A percentile compares a stretch with the other conserved stretches of the same genome.
These are phyloP conservation scores for Benincasa hispida DNA, from an alignment of 306 rosid genomes.

Conservation along the genomic window DNA sequence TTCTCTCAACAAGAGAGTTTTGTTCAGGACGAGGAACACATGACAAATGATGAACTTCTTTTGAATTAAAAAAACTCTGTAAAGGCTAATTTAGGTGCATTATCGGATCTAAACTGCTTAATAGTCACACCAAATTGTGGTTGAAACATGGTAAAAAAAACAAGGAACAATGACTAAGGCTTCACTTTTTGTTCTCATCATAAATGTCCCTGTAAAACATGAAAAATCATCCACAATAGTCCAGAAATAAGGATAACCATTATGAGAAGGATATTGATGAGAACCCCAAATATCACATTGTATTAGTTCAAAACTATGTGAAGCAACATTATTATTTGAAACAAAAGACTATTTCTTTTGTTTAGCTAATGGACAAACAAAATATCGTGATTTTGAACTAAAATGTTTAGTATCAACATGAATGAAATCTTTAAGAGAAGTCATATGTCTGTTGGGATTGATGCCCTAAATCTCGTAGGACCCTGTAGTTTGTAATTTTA, in stretches of 20 bases:
- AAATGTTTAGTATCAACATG: too few species aligned
- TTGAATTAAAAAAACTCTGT: too few species aligned
- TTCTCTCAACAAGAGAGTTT: background rate
- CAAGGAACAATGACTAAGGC: accelerated
- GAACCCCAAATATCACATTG: background rate
- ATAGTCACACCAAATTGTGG: accelerated
- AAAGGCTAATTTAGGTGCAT: background rate
- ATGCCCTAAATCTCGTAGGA: too few species aligned
- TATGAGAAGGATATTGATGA: background rate
- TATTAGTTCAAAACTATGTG: too few species aligned
- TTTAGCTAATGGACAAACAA: background rate
- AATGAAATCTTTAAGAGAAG: too few species aligned
- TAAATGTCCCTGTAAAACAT: too few species aligned
- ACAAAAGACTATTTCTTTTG: background rate
- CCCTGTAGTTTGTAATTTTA: too few species aligned
- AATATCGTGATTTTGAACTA: too few species aligned
- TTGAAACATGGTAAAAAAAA: accelerated
- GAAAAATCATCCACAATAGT: background rate
- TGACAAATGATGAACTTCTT: background rate
- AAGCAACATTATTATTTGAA: too few species aligned
- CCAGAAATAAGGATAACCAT: background rate
- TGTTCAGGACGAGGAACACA: background rate
- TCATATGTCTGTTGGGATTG: too few species aligned
- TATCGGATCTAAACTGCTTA: background rate
- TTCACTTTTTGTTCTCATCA: too few species aligned